These are phyloP conservation scores for Amphichorda felina DNA, from an alignment of 2,329 filamentous ascomycete species.

Conservation along the genomic window DNA sequence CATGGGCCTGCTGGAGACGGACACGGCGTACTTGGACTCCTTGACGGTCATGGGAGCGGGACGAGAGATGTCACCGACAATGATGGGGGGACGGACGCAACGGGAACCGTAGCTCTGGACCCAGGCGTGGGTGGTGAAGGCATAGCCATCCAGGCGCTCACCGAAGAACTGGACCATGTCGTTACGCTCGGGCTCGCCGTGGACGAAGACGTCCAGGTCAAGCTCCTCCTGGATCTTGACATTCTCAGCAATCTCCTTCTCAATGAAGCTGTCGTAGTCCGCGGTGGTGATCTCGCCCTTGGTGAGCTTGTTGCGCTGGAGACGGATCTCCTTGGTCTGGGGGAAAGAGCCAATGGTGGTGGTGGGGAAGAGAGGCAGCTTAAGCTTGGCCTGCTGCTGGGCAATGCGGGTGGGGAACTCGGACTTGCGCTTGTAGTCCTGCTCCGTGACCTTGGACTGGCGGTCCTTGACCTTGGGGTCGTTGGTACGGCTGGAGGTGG, in stretches of 20 bases:
- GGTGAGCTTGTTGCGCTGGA: slow-evolving; percentile 95
- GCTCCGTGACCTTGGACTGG: slow-evolving; percentile 72
- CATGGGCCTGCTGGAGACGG: slow-evolving; percentile 97
- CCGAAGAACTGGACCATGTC: slow-evolving; percentile 99
- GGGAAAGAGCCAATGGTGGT: slow-evolving; percentile 99
- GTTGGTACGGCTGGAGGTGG: slow-evolving; percentile 90
- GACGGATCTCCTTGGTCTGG: slow-evolving; percentile 96
- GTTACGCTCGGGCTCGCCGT: slow-evolving; percentile 99
- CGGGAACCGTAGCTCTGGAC: slow-evolving; percentile 97
- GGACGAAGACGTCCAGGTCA: slow-evolving; percentile 90
- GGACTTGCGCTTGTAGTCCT: slow-evolving; percentile 88
- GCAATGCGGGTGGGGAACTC: slow-evolving; percentile 75
- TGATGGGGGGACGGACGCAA: slow-evolving; percentile 95
- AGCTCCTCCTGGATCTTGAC: slow-evolving; percentile 98
- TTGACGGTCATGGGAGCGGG: slow-evolving; percentile 98
- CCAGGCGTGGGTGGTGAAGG: slow-evolving; percentile 98
- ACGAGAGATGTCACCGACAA: slow-evolving; percentile 96
- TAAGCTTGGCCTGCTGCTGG: slow-evolving; percentile 84
- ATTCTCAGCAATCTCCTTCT: slow-evolving; percentile 94
- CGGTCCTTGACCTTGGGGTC: slow-evolving; percentile 95
- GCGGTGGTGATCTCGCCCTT: slow-evolving; percentile 90
- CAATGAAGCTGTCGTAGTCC: slow-evolving; percentile 98
- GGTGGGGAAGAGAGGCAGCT: slow-evolving; percentile 93
- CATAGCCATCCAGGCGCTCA: slow-evolving; percentile 91
- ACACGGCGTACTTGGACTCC: slow-evolving; percentile 98